These are phyloP conservation scores for Boletus rubroflammeus DNA, from an alignment of 768 basidiomycete genomes.

Conservation along the genomic window DNA sequence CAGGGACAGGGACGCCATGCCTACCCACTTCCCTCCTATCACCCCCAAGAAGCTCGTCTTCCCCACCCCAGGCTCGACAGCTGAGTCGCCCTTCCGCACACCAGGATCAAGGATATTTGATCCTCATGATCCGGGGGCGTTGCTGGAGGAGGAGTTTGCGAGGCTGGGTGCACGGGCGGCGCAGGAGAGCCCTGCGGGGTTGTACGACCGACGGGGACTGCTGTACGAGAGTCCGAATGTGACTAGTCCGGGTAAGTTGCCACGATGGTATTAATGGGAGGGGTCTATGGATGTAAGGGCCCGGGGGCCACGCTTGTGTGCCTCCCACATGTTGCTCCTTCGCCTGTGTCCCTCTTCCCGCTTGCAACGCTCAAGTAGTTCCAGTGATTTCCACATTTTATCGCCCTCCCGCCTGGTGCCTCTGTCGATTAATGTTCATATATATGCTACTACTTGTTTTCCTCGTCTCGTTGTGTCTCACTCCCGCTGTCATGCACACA, in stretches of 20 bases:
- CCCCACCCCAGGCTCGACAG: slow-evolving; percentile 22
- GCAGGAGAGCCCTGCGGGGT: slow-evolving; percentile 61
- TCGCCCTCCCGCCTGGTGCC: neutral
- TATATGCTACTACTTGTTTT: slow-evolving; percentile 5
- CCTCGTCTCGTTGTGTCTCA: slow-evolving; percentile 8
- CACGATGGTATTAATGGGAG: slow-evolving; percentile 46
- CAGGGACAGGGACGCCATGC: slow-evolving; percentile 18
- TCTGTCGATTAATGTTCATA: neutral
- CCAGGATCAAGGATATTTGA: slow-evolving; percentile 55
- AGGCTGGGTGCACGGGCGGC: slow-evolving; percentile 41
- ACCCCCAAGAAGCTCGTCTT: slow-evolving; percentile 45
- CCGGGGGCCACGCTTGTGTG: neutral
- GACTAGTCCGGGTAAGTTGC: slow-evolving; percentile 52
- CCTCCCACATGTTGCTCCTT: neutral
- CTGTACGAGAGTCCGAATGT: slow-evolving; percentile 74
- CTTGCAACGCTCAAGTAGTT: neutral
- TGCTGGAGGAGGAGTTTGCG: slow-evolving; percentile 72
- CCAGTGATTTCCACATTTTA: neutral
- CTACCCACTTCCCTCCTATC: slow-evolving; percentile 32
- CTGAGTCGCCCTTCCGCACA: slow-evolving; percentile 47
- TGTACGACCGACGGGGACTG: slow-evolving; percentile 58
- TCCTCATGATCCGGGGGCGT: slow-evolving; percentile 63
- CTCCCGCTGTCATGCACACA: neutral
- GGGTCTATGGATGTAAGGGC: neutral
- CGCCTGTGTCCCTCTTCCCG: neutral